Percentiles rank a stretch among this genome's conserved stretches.
Conservation (phyloP, 495 filamentous ascomycete genomes). For the Aspergillus nidulans region DNA sequence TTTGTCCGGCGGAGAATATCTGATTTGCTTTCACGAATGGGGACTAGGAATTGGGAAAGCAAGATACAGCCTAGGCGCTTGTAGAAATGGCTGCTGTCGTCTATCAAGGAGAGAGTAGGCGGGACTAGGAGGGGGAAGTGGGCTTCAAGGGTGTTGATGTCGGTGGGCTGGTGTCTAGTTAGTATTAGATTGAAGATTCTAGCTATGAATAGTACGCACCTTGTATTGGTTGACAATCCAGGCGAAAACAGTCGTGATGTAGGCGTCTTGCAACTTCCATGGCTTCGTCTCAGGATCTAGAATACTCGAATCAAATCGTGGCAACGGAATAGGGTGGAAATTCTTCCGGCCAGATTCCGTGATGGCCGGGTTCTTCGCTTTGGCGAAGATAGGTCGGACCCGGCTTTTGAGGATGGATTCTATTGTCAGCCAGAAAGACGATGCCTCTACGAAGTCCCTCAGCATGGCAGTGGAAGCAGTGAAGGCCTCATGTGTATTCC, state of each 20-base stretch:
- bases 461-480: constrained; percentile 38
- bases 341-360: constrained; percentile 60
- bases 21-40: constrained; percentile 44
- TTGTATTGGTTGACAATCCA: constrained; percentile 57
- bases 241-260: constrained; percentile 57
- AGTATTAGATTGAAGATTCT: not conserved
- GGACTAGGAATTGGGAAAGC: constrained; percentile 56
- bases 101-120: constrained; percentile 72
- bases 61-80: constrained; percentile 59
- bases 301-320: constrained; percentile 40
- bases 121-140: constrained; percentile 84
- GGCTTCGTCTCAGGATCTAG: constrained; percentile 54
- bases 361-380: constrained; percentile 57
- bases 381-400: constrained; percentile 69
- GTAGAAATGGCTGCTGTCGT: constrained; percentile 55
- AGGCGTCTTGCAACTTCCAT: constrained; percentile 66
- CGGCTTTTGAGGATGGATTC: constrained; percentile 48
- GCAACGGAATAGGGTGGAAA: constrained; percentile 42
- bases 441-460: constrained; percentile 23
- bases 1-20: constrained; percentile 65
- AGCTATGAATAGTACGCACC: constrained; percentile 18
- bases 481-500: constrained; percentile 41
- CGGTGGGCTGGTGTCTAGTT: constrained; percentile 17
- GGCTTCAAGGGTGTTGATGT: constrained; percentile 32
- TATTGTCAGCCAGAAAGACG: constrained; percentile 42